Evolutionary conservation across 2,329 filamentous ascomycete genomes (phyloP).

Genomic region (Fusarium tanahbumbuense): DNA sequence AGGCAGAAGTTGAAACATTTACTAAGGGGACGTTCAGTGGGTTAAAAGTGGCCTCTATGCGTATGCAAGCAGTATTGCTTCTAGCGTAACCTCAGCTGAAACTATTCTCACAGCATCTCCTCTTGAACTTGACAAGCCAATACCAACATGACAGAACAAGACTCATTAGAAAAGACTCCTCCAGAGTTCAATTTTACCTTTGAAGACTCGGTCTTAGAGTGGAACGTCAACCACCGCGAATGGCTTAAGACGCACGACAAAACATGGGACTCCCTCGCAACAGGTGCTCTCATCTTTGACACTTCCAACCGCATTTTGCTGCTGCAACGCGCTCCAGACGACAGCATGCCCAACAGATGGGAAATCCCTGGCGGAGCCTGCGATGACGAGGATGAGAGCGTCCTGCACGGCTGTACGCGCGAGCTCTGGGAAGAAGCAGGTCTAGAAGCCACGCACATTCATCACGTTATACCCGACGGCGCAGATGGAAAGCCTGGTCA

Average conservation of each 20-base stretch:
- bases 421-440: slow-evolving; percentile 63
- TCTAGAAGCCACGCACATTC: slow-evolving; percentile 49
- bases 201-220: slow-evolving; percentile 39
- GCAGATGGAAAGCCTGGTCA: slow-evolving; percentile 35
- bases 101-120: background rate
- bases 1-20: background rate
- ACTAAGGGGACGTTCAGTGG: background rate
- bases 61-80: background rate
- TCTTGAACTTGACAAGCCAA: background rate
- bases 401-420: slow-evolving; percentile 58
- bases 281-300: slow-evolving; percentile 53
- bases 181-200: slow-evolving; percentile 40
- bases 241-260: slow-evolving; percentile 44
- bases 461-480: slow-evolving; percentile 48
- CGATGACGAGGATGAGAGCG: slow-evolving; percentile 55
- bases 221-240: slow-evolving; percentile 41
- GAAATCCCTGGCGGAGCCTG: slow-evolving; percentile 62
- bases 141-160: slow-evolving; percentile 18
- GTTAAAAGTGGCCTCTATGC: slow-evolving; percentile 5
- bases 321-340: slow-evolving; percentile 58
- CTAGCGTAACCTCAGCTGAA: slow-evolving; percentile 4
- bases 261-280: slow-evolving; percentile 49
- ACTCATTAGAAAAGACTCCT: background rate
- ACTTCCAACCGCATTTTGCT: slow-evolving; percentile 54
- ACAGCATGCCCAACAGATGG: slow-evolving; percentile 60